Conservation (phyloP, 1,139 yeast species). For the Candida sanyaensis region DNA sequence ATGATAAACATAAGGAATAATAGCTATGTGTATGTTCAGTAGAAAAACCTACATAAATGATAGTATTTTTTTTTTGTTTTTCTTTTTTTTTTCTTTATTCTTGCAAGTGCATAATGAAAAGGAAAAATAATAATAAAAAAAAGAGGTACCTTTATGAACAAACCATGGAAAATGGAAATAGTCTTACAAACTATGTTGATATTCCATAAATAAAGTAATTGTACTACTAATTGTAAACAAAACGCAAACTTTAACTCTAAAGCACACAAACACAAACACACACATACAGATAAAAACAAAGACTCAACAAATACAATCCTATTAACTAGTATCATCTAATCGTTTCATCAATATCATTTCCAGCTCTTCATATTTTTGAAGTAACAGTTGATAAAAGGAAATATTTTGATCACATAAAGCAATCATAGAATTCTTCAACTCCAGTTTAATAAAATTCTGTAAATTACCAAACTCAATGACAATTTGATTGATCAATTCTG, state of each 20-base stretch:
- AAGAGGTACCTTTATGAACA: background rate
- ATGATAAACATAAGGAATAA: slow-evolving; percentile 12
- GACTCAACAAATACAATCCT: background rate
- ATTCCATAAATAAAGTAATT: too few species aligned
- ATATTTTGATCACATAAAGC: slow-evolving; percentile 77
- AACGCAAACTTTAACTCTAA: too few species aligned
- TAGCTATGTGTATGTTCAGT: background rate
- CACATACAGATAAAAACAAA: too few species aligned
- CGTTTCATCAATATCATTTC: slow-evolving; percentile 46
- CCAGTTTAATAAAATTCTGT: slow-evolving; percentile 77
- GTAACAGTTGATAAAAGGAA: slow-evolving; percentile 69
- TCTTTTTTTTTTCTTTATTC: background rate
- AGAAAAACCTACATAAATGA: background rate
- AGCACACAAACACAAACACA: too few species aligned
- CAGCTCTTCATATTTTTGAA: slow-evolving; percentile 69
- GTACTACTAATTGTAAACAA: background rate
- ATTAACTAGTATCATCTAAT: slow-evolving; percentile 31
- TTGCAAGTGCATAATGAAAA: background rate
- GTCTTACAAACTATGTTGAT: background rate
- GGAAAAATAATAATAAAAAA: background rate
- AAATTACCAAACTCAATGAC: slow-evolving; percentile 78
- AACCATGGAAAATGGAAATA: background rate
- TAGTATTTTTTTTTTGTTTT: background rate
- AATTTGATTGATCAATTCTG: slow-evolving; percentile 67
- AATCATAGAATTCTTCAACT: slow-evolving; percentile 69